Percentiles rank a stretch among this genome's conserved stretches.
Evolutionary conservation across 192 early-diverging fungal species (phyloP).

Genomic region (Rhizoclosmatium globosum): DNA sequence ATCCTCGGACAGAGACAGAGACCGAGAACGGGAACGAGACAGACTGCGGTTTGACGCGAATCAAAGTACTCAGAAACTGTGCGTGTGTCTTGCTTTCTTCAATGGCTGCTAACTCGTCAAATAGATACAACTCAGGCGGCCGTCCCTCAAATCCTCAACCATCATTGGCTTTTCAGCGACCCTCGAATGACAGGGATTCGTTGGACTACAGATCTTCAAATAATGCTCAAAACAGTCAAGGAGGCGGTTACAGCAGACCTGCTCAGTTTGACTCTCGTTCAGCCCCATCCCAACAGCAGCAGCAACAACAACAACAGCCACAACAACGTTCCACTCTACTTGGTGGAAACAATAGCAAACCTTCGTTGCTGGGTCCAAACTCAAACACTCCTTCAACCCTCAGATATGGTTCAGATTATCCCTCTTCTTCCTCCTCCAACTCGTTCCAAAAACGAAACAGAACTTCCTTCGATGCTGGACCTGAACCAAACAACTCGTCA

Average conservation of each 20-base stretch:
- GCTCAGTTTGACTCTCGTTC: not conserved
- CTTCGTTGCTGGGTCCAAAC: not conserved
- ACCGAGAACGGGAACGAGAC: not conserved
- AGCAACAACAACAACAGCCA: not conserved
- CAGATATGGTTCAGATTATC: too few species aligned
- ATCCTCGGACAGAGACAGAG: not conserved
- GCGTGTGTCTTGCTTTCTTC: too few species aligned
- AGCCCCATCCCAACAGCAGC: not conserved
- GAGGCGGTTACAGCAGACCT: not conserved
- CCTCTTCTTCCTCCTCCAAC: too few species aligned
- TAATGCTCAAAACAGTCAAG: not conserved
- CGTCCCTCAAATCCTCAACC: too few species aligned
- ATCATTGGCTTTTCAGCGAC: too few species aligned
- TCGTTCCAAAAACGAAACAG: not conserved
- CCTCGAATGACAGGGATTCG: too few species aligned
- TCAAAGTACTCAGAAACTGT: too few species aligned
- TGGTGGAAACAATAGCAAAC: constrained; percentile 3
- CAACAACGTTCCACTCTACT: not conserved
- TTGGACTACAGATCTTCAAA: not conserved
- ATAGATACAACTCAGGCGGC: too few species aligned
- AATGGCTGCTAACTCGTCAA: too few species aligned
- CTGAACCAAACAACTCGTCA: not conserved
- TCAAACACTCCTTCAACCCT: not conserved
- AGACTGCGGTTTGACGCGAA: not conserved
- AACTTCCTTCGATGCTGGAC: not conserved